Evolutionary conservation across 176 grass and related monocot species (phyloP).

Genomic region (Lolium perenne): DNA sequence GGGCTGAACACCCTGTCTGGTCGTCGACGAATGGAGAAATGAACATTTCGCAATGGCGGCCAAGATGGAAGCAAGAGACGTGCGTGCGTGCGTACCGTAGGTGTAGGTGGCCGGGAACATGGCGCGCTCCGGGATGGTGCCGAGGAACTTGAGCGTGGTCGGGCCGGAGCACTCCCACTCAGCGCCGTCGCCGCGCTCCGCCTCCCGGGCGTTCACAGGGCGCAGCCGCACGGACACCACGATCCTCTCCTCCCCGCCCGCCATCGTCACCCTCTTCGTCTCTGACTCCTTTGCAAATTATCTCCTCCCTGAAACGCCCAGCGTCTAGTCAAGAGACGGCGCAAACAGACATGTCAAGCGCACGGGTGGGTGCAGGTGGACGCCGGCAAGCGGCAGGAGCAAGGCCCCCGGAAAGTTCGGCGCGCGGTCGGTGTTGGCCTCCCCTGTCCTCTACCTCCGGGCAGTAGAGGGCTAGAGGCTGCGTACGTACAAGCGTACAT

Average conservation of each 20-base stretch:
- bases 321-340: neutral
- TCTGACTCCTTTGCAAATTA: neutral
- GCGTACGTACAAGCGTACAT: neutral
- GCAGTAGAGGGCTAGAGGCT: neutral
- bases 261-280: neutral
- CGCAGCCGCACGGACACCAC: slow-evolving; percentile 82
- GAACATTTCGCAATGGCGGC: neutral
- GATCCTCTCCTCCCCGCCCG: slow-evolving; percentile 66
- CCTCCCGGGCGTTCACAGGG: slow-evolving; percentile 70
- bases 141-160: slow-evolving; percentile 75
- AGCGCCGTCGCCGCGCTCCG: slow-evolving; percentile 60
- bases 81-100: slow-evolving; percentile 44
- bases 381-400: neutral
- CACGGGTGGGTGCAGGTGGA: no score
- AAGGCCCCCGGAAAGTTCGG: neutral
- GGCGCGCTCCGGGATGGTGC: slow-evolving; percentile 68
- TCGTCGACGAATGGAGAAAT: neutral
- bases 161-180: slow-evolving; percentile 78
- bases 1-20: slow-evolving; percentile 84
- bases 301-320: neutral
- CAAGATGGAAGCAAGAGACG: neutral
- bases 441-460: neutral
- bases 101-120: slow-evolving; percentile 67
- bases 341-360: neutral
- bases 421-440: slow-evolving; percentile 39